phyloP scores from a whole-genome alignment of 2,329 filamentous ascomycete genomes.

The Cercospora janseana region DNA sequence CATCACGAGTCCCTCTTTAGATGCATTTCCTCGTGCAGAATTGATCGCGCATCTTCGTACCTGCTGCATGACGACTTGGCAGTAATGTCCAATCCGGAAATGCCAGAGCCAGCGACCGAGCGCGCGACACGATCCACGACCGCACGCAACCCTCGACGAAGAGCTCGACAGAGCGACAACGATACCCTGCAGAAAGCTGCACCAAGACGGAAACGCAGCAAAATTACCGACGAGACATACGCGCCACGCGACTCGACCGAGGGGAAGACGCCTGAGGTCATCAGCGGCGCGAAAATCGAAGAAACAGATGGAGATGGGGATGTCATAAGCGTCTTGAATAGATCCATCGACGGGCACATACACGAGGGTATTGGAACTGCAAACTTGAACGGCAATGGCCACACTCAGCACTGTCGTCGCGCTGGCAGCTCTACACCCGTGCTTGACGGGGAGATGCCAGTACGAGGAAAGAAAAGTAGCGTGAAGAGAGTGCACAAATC shows the following conservation, averaged over 20 bases:
- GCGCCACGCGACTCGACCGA: slow-evolving; percentile 26
- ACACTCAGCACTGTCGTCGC: slow-evolving; percentile 16
- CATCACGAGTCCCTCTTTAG: slow-evolving; percentile 1
- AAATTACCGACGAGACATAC: slow-evolving; percentile 46
- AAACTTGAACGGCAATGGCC: slow-evolving; percentile 18
- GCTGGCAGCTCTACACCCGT: slow-evolving; percentile 13
- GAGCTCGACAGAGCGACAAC: slow-evolving; percentile 46
- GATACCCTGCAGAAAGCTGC: slow-evolving; percentile 42
- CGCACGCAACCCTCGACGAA: slow-evolving; percentile 46
- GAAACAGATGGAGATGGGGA: slow-evolving; percentile 18
- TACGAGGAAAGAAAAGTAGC: slow-evolving; percentile 32
- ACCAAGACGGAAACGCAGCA: slow-evolving; percentile 49
- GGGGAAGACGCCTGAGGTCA: not conserved
- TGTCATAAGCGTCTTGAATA: slow-evolving; percentile 24
- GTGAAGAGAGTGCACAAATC: slow-evolving; percentile 30
- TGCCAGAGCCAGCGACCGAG: slow-evolving; percentile 27
- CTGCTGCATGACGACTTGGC: slow-evolving; percentile 8
- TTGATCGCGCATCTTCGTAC: not conserved
- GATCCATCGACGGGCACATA: slow-evolving; percentile 16
- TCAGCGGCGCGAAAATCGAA: slow-evolving; percentile 17
- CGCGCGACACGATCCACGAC: slow-evolving; percentile 35
- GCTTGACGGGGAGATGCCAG: slow-evolving; percentile 23
- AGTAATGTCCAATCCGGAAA: slow-evolving; percentile 12
- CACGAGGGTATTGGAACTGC: not conserved
- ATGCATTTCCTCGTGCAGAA: not conserved